These are phyloP conservation scores for Pelargonium nanum DNA, from an alignment of 345 rosid species.

Conservation along the genomic window DNA sequence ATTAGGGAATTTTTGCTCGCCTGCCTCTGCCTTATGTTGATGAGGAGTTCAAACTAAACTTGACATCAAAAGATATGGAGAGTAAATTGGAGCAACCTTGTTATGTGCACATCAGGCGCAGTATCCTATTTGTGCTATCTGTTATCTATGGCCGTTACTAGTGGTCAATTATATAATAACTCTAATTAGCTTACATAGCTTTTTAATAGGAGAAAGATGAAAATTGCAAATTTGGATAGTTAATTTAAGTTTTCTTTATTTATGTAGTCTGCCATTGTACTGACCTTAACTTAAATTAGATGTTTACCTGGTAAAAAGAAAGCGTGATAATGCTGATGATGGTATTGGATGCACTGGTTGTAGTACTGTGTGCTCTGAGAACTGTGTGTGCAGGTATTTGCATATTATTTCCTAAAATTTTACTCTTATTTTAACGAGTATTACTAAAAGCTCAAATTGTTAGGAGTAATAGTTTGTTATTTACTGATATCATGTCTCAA, in stretches of 20 bases:
- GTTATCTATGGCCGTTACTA: neutral
- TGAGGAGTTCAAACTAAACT: constrained; percentile 81
- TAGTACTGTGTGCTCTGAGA: constrained; percentile 53
- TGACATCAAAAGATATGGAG: constrained; percentile 46
- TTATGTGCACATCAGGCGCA: constrained; percentile 81
- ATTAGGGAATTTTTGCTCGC: constrained; percentile 61
- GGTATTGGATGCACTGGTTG: constrained; percentile 84
- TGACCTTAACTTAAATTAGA: constrained; percentile 55
- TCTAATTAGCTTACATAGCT: no score
- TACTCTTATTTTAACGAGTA: no score
- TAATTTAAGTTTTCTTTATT: neutral
- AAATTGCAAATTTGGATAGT: no score
- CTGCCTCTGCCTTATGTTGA: constrained; percentile 72
- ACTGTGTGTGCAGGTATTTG: constrained; percentile 83
- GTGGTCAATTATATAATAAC: neutral
- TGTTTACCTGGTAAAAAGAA: constrained; percentile 76
- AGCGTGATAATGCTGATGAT: constrained; percentile 51
- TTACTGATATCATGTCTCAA: no score
- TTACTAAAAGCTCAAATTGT: neutral
- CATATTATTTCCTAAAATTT: constrained; percentile 1
- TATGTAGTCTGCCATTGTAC: neutral
- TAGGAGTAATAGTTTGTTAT: no score
- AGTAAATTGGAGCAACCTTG: constrained; percentile 66
- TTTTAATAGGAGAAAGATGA: no score
- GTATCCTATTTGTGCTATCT: constrained; percentile 52